Base-by-base conservation (phyloP, 352 stramenopile genomes). In the Globisporangium splendens region DNA sequence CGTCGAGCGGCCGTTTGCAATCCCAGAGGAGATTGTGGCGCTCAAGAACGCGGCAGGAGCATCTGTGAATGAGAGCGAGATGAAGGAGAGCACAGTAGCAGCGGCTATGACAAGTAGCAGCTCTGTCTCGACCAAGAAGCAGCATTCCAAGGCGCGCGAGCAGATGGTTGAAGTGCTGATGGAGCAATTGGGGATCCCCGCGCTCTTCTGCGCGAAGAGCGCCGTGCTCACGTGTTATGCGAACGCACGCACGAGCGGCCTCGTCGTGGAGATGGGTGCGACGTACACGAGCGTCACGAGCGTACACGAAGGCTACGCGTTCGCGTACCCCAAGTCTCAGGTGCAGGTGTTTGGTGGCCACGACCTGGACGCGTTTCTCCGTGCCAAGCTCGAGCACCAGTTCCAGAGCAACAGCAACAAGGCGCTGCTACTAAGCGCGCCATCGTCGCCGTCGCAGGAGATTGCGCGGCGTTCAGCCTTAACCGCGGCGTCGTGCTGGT, bases 171-270 rank as follows among this genome's bases (percentile, higher is more conserved):
- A 96, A 67, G 72, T 93, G 46, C 71, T 94, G 15, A 92, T 96
- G 80, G 86, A 96, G 54, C 79, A 88, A 46, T 58, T 92, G 6
- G 75, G 81, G 2, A 56, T 84, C 49, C 80, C 84, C 2, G 86
- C 84, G 13, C 63, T 94, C 12, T 96, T 96, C 58, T 79, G 82
- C 41, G 77, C 86, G 55, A 96, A 96, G 58, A 88, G 80, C 57
- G 75, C 84, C 7, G 86, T 94, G 39, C 67, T 96, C 14, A 76
- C 81, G 15, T 93, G 84, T 50, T 96, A 93, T 57, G 82, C 86
- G 17, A 93, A 91, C 61, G 86, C 80, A 18, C 75, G 85, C 41
- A 94, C 83, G 20, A 93, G 74, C 60, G 84, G 84, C 1, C 62
- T 93, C 2, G 82, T 93, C 12, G 78, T 93, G 3, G 84, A 93